Evolutionary conservation across 2,329 filamentous ascomycete species (phyloP), one percentile per base, ranked within the genome.

Genomic region (Paecilomyces sp.): DNA sequence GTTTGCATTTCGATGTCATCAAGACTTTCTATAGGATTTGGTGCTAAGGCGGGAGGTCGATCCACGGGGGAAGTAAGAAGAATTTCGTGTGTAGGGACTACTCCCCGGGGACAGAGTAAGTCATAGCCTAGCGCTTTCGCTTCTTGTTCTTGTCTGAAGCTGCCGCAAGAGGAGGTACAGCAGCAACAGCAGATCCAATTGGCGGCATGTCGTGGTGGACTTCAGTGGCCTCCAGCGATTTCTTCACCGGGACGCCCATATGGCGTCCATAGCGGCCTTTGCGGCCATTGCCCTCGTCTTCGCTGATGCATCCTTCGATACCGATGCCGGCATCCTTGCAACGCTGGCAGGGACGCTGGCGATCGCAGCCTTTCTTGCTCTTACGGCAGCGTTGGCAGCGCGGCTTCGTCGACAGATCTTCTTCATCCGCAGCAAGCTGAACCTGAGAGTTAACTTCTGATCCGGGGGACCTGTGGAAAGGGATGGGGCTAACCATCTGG

Each of bases 291-390:
- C 92, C 92, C 77, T 99, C 94, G 68, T 99, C 94, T 76, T 99
- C 94, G 75, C 92, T 97, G 76, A 99, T 86, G 76, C 94, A 99
- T 64, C 93, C 91, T 66, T 97, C 94, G 61, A 91, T 87, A 60
- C 90, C 89, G 68, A 99, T 91, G 22, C 94, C 94, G 52, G 94
- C 94, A 77, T 99, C 94, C 74, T 92, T 91, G 85, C 94, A 99
- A 64, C 94, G 87, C 59, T 92, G 91, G 71, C 94, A 99, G 30
- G 94, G 94, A 47, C 94, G 88, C 77, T 97, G 94, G 60, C 94
- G 88, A 79, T 99, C 94, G 73, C 94, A 99, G 12, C 94, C 94
- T 79, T 99, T 99, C 83, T 99, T 99, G 79, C 93, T 97, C 85
- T 99, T 99, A 70, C 94, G 89, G 82, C 94, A 99, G 60, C 94